Evolutionary conservation across 2,329 filamentous ascomycete genomes (phyloP), one percentile per base, ranked within the genome.

Genomic region (Penicillium sp.): DNA sequence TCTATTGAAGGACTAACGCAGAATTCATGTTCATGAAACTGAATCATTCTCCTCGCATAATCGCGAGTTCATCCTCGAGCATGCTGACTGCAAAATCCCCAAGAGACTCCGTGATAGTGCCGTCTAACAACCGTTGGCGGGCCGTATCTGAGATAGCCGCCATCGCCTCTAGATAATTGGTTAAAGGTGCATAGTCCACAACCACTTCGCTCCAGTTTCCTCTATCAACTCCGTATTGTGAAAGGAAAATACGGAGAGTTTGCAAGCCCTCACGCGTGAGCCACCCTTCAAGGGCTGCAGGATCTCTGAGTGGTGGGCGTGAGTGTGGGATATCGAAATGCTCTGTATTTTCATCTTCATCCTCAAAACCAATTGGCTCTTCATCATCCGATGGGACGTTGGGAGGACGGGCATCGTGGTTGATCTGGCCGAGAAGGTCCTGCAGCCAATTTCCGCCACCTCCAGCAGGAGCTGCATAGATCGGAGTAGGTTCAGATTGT

Each of bases 131-230:
- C 5, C 57, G 41, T 26, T 71, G 57, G 14, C 67, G 65, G 33
- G 61, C 55, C n/a, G 59, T 48, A 19, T 66, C 61, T 6, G 69
- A 62, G 47, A 66, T 55, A 68, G 56, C n/a, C 60, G 60, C 44
- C 76, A 59, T 14, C 61, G 62, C 67, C 45, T 71, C 67, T 11
- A 76, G 61, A 57, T 75, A 77, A 31, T 73, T 68, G 3, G 64
- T 67, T 31, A 77, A 42, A 1, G 73, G 69, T 17, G 65, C 66
- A 45, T 67, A 67, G 46, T 75, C 71, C 14, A 69, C 56, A 6
- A 72, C 69, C 1, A 44, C 33, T 17, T 70, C 69, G 8, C 68
- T 68, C 75, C 75, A 77, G 42, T 77, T 77, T 3, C 74, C 75
- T 6, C 72, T 69, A 50, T 77, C 75, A 30, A 77, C 68, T 5